Base-by-base conservation (phyloP, 2,329 filamentous ascomycete species). In the Verticillium longisporum region DNA sequence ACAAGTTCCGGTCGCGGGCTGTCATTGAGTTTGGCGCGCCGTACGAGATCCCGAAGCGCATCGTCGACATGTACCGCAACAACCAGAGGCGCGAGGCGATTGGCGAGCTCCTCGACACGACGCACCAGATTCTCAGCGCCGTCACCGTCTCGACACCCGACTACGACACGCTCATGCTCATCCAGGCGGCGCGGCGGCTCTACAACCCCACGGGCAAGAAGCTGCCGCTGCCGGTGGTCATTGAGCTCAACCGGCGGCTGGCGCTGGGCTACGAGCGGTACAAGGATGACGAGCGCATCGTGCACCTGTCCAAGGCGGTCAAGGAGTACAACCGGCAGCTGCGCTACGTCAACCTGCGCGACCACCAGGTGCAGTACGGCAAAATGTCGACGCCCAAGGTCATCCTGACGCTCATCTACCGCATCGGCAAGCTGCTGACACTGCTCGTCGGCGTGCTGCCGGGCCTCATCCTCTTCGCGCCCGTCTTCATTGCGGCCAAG, bases 121-220 rank as follows among this genome's bases (percentile, higher is more conserved):
- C 97, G 57, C 92, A 96, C 70, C 87, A 96, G 71, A 86, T 89
- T 38, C 83, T 98, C 57, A 87, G 90, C 64, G 85, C 93, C 3
- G 95, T 98, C 61, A 98, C 94, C 3, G 92, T 97, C 45, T 94
- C 91, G 14, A 88, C 91, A 41, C 93, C 94, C 3, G 92, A 98
- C 74, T 97, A 97, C 75, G 94, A 98, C 69, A 98, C 94, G 3
- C 81, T 98, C 26, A 97, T 97, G 93, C 83, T 96, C 67, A 96
- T 98, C 62, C 95, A 98, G 83, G 93, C 94, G 41, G 94, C 93
- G 6, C 86, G 95, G 64, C 87, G 95, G 57, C 81, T 99, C 33
- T 99, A 99, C 77, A 97, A 96, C 70, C 91, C 92, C 11, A 95
- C 92, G 57, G 92, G 92, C 68, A 97, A 94, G 78, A 97, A 96